Evolutionary conservation across 2,329 filamentous ascomycete species (phyloP), one percentile per base, ranked within the genome.

Genomic region (Dactylellina parvicollis): DNA sequence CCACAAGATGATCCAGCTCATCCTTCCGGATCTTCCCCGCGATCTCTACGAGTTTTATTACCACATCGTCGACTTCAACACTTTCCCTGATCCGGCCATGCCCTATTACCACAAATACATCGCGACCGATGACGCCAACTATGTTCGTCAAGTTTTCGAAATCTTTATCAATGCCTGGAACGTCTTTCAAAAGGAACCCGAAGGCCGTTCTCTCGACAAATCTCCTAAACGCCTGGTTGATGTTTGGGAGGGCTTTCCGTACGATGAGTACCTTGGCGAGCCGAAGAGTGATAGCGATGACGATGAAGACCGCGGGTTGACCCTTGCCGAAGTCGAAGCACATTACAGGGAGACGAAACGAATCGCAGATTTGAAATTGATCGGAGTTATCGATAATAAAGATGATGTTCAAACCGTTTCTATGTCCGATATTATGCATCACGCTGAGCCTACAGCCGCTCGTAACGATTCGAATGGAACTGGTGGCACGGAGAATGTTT

Each of bases 281-380:
- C 67, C 67, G 3, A 24, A 36, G 16, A 65, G 67, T 20, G 52
- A 65, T 12, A 72, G 67, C 20, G 67, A 72, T 10, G 34, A 50
- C 26, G 42, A 52, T 1, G 59, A 65, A 1, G 67, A 72, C 30
- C 26, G 22, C 12, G 67, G 67, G 36, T 24, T 72, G 30, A 46
- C 67, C 7, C 40, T 65, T 12, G 40, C 34, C 4, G 59, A 72
- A 10, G 67, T 72, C 47, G 59, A 65, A 46, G 34, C 32, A 7
- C 38, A 44, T 1, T n/a, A n/a, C n/a, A n/a, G n/a, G n/a, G n/a
- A n/a, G n/a, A n/a, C n/a, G n/a, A n/a, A n/a, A n/a, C n/a, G n/a
- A n/a, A n/a, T n/a, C n/a, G n/a, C n/a, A n/a, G n/a, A n/a, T n/a
- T n/a, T n/a, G n/a, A n/a, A n/a, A n/a, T n/a, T n/a, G n/a, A n/a